Conservation (phyloP, 2,329 filamentous ascomycete species). For the Mollisiaceae sp. region DNA sequence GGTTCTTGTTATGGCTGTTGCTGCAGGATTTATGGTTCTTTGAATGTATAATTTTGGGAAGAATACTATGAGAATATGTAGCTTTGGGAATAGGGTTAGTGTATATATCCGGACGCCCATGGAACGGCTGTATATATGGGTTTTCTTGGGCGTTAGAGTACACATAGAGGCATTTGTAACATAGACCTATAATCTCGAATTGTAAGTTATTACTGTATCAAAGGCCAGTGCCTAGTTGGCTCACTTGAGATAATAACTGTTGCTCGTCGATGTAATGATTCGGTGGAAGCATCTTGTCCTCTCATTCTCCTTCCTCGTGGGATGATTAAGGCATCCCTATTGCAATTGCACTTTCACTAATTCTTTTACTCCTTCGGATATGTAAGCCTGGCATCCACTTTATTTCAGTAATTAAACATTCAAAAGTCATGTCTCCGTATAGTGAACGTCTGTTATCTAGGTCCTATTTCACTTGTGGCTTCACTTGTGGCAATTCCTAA, state of each 20-base stretch:
- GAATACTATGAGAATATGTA: neutral
- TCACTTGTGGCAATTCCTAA: too few relatives aligned
- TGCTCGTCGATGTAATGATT: too few relatives aligned
- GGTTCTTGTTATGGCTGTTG: neutral
- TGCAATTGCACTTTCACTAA: too few relatives aligned
- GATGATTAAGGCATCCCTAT: too few relatives aligned
- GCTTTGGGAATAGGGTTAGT: neutral
- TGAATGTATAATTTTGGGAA: neutral
- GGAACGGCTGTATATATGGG: slow-evolving; percentile 7
- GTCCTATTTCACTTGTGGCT: too few relatives aligned
- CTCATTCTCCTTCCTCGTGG: too few relatives aligned
- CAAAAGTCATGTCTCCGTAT: too few relatives aligned
- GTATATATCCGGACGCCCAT: slow-evolving; percentile 1
- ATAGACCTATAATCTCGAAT: neutral
- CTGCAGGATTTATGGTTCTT: slow-evolving; percentile 8
- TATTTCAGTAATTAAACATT: too few relatives aligned
- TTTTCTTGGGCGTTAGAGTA: neutral
- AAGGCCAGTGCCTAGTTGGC: neutral
- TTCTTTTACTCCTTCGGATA: too few relatives aligned
- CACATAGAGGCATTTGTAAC: neutral
- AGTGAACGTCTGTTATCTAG: too few relatives aligned
- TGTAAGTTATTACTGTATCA: neutral
- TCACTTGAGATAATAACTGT: neutral
- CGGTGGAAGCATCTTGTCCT: too few relatives aligned
- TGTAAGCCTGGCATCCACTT: too few relatives aligned